These are phyloP conservation scores for Orbilia javanica DNA, from an alignment of 2,329 filamentous ascomycete species.

Conservation along the genomic window DNA sequence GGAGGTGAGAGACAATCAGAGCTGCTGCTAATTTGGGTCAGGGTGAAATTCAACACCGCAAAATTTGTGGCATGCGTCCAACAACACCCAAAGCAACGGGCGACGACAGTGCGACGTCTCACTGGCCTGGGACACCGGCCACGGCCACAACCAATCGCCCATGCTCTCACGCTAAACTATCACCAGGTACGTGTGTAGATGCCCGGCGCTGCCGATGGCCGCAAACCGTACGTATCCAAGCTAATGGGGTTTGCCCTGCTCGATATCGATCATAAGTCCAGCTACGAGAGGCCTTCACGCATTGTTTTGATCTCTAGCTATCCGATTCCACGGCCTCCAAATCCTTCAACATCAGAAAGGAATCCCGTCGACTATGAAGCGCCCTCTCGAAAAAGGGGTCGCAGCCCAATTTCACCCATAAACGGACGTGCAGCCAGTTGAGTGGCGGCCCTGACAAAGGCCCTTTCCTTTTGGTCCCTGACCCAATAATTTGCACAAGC, in stretches of 20 bases:
- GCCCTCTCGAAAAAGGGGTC: conserved; percentile 42
- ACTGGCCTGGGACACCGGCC: neutral
- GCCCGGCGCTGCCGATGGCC: no score
- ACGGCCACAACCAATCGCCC: neutral
- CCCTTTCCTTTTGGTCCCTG: conserved; percentile 44
- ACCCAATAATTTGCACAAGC: conserved; percentile 58
- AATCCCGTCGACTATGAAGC: conserved; percentile 22
- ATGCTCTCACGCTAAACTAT: neutral
- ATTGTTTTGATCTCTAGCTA: neutral
- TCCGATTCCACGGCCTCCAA: neutral
- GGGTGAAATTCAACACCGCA: conserved; percentile 48
- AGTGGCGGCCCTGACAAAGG: conserved; percentile 28
- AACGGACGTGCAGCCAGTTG: conserved; percentile 40
- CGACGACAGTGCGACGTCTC: conserved; percentile 2
- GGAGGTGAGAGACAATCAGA: conserved; percentile 10
- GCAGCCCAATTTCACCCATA: conserved; percentile 48
- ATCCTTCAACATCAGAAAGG: neutral
- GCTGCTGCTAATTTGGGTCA: conserved; percentile 56
- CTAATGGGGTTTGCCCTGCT: no score
- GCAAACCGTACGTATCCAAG: neutral
- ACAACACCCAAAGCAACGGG: conserved; percentile 13
- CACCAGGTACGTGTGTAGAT: no score
- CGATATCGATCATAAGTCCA: no score
- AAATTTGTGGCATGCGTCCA: conserved; percentile 19
- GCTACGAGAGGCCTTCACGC: neutral